Evolutionary conservation across 202 grass and related monocot genomes (phyloP).

Genomic region (Miscanthus sacchariflorus): DNA sequence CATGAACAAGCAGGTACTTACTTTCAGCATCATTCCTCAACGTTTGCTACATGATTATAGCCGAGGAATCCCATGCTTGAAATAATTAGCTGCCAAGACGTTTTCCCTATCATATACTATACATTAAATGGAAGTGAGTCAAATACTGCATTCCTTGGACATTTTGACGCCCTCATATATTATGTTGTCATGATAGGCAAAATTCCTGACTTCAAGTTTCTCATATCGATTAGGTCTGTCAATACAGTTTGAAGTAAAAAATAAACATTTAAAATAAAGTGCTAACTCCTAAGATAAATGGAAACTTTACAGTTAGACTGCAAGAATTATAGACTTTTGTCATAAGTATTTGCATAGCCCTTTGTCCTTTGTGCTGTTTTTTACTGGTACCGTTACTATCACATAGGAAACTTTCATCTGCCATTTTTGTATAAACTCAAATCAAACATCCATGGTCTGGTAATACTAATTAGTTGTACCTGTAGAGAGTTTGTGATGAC

Average conservation of each 20-base stretch:
- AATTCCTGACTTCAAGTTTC: background rate
- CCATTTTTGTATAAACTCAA: background rate
- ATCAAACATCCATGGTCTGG: background rate
- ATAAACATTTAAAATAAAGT: constrained; percentile 29
- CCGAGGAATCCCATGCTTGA: background rate
- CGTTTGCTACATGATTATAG: constrained; percentile 24
- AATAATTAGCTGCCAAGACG: constrained; percentile 11
- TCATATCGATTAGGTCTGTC: background rate
- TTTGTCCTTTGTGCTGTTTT: background rate
- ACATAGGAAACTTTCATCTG: background rate
- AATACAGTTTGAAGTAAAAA: constrained; percentile 31
- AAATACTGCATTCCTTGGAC: constrained; percentile 1
- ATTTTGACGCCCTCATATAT: background rate
- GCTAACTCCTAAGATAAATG: background rate
- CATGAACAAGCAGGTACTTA: constrained; percentile 68
- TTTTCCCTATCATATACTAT: constrained; percentile 25
- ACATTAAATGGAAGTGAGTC: constrained; percentile 17
- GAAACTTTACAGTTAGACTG: background rate
- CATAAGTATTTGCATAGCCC: constrained; percentile 17
- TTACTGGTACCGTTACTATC: background rate
- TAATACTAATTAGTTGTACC: background rate
- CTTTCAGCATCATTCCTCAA: constrained; percentile 33
- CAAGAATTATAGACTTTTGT: background rate
- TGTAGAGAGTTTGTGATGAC: background rate
- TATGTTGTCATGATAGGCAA: background rate